Base-by-base conservation (phyloP, 225 moss, liverwort and hornwort species). In the Bryoerythrophyllum caledonicum region DNA sequence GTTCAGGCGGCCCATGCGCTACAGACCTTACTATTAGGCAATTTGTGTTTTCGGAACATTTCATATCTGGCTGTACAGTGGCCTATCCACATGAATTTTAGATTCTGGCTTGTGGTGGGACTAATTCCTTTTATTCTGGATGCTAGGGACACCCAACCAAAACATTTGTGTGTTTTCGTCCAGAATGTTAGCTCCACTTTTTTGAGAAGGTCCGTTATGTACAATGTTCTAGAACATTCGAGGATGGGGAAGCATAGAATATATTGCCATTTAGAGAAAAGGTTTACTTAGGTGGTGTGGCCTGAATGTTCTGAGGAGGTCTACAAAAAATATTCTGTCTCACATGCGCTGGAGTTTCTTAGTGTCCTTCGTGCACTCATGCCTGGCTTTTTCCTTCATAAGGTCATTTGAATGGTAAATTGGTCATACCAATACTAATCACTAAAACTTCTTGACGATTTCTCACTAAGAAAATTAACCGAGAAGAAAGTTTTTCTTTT, bases 1-100 rank as follows among this genome's bases (percentile, higher is more conserved):
- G 77, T 93, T 88, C 92, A 86, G 93, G 86, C 88, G 96, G 90
- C 83, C 96, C 34, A 91, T 88, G 89, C 93, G 96, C 51, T 96
- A 89, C 84, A 90, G 93, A 73, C 96, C 93, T 68, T 96, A 96
- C 66, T 93, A 94, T 74, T 96, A 93, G 89, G 75, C 85, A 72
- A 41, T 38, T 9, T 38, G 8, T 38, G 38, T 8, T 38, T 38
- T 38, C 38, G 38, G 38, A 38, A 38, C 9, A 38, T 38, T 10
- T 38, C 1, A 38, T 38, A 8, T 38, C 38, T 38, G 38, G 38
- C 38, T 38, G 38, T 38, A 38, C 38, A 38, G 38, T 38, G 38
- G 38, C 38, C 38, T 8, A 38, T 38, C 38, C 38, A 51, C 56
- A 9, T 41, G 67, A 54, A 43, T 65, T 70, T 28, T 60, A 65